Evolutionary conservation across 495 filamentous ascomycete genomes (phyloP).

Genomic region (Penicillium paxilli): DNA sequence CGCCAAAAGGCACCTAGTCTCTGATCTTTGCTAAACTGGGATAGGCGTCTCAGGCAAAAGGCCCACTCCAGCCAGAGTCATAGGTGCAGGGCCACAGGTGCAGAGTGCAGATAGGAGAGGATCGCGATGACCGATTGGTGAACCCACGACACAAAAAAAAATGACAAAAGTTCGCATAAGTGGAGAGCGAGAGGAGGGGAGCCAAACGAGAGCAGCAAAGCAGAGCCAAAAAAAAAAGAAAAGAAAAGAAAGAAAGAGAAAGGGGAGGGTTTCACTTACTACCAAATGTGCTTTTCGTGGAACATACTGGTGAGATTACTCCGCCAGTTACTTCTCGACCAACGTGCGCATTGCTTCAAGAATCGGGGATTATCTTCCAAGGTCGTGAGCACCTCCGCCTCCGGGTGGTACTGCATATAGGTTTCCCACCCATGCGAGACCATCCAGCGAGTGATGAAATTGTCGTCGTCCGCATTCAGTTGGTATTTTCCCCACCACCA

Average conservation of each 20-base stretch:
- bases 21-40: neutral
- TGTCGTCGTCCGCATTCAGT: constrained; percentile 82
- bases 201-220: neutral
- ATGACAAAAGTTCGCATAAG: too few relatives aligned
- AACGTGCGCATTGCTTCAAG: constrained; percentile 75
- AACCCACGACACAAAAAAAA: too few relatives aligned
- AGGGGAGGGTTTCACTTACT: constrained; percentile 49
- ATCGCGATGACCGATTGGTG: too few relatives aligned
- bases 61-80: neutral
- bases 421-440: constrained; percentile 75
- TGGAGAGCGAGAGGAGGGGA: constrained; percentile 4
- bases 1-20: neutral
- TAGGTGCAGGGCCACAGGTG: too few relatives aligned
- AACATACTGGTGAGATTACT: constrained; percentile 79
- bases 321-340: constrained; percentile 80
- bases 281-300: constrained; percentile 66
- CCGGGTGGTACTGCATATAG: constrained; percentile 71
- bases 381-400: constrained; percentile 74
- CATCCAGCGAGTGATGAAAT: constrained; percentile 80
- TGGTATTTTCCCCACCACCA: constrained; percentile 68
- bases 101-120: too few relatives aligned
- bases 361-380: constrained; percentile 73
- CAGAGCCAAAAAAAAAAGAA: constrained; percentile 8
- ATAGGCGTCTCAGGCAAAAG: neutral
- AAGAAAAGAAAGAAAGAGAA: constrained; percentile 6